Conservation (phyloP, 352 stramenopile genomes). For the Phytophthora pluvialis region DNA sequence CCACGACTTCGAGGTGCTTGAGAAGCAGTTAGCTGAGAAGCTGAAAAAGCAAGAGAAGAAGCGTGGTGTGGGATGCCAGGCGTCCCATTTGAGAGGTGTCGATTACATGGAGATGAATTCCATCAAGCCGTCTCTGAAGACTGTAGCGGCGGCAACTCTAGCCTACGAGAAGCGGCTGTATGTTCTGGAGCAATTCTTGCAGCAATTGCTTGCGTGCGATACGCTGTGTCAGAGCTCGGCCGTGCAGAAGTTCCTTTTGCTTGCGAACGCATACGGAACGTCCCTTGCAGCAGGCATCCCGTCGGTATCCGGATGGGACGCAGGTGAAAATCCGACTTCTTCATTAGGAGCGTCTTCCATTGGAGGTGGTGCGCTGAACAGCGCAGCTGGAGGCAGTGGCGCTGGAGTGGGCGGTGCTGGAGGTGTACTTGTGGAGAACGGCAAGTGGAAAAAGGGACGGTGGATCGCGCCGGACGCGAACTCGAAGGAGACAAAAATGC, state of each 20-base stretch:
- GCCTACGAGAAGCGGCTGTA: slow-evolving; percentile 72
- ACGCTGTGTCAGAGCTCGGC: slow-evolving; percentile 77
- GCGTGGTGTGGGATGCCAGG: slow-evolving; percentile 43
- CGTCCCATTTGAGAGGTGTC: slow-evolving; percentile 69
- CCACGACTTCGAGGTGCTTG: slow-evolving; percentile 71
- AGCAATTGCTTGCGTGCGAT: slow-evolving; percentile 72
- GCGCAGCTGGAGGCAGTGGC: slow-evolving; percentile 10
- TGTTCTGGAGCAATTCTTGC: slow-evolving; percentile 72
- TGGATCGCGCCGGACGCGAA: slow-evolving; percentile 71
- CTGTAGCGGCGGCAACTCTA: slow-evolving; percentile 41
- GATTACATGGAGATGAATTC: slow-evolving; percentile 69
- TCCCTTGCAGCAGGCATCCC: slow-evolving; percentile 9
- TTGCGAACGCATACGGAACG: slow-evolving; percentile 41
- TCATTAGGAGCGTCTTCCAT: slow-evolving; percentile 15
- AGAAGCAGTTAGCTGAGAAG: slow-evolving; percentile 73
- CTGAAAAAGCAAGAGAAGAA: slow-evolving; percentile 78
- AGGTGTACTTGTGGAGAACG: slow-evolving; percentile 66
- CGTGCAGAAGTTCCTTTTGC: slow-evolving; percentile 77
- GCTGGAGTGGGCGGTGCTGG: slow-evolving; percentile 5
- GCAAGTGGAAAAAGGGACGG: slow-evolving; percentile 64
- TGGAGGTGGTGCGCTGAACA: slow-evolving; percentile 15
- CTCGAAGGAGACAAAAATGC: slow-evolving; percentile 85
- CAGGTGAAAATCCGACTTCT: slow-evolving; percentile 20
- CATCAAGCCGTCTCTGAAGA: slow-evolving; percentile 57
- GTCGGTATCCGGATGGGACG: slow-evolving; percentile 28